Evolutionary conservation across 2,329 filamentous ascomycete genomes (phyloP), one percentile per base, ranked within the genome.

Genomic region (Aspergillus calidoustus): DNA sequence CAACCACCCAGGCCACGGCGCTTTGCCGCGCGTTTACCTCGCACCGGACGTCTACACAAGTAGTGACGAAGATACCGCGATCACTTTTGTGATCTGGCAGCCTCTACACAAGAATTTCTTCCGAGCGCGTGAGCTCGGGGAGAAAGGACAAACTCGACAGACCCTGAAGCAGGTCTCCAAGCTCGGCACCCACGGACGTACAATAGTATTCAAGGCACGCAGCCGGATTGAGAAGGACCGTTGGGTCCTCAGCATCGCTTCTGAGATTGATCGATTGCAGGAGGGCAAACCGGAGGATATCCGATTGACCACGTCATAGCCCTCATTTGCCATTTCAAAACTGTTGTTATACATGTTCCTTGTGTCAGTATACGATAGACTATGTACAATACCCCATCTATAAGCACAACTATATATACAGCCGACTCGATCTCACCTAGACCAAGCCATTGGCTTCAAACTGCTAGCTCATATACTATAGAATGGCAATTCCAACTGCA

Each of bases 81-180:
- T 86, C 0, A 87, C 84, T 2, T 89, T 89, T 69, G 87, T 89
- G n/a, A 78, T 89, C 47, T 89, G 87, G 87, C 84, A 87, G 66
- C 84, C 83, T 43, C 80, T 82, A 64, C 81, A 79, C 62, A 87
- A 86, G 68, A 82, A 80, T 8, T 83, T 84, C 68, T 88, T 89
- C 70, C 76, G 77, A 52, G 78, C 75, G 4, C 72, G 71, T n/a
- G 75, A 80, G 62, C 68, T 73, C n/a, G 71, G 73, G 23, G 72
- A 76, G 25, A 69, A 76, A 60, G 76, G 80, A 41, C 72, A 76
- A 55, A 76, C 73, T 25, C 80, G 80, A 25, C 82, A 80, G 60
- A 76, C 77, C 17, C 74, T 89, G 60, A 86, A 82, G 63, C 76
- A 85, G 44, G 88, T 90, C 1, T 86, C 85, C 30, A 82, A 84